Conservation (phyloP, 306 rosid genomes). For the Cicer yamashitae region DNA sequence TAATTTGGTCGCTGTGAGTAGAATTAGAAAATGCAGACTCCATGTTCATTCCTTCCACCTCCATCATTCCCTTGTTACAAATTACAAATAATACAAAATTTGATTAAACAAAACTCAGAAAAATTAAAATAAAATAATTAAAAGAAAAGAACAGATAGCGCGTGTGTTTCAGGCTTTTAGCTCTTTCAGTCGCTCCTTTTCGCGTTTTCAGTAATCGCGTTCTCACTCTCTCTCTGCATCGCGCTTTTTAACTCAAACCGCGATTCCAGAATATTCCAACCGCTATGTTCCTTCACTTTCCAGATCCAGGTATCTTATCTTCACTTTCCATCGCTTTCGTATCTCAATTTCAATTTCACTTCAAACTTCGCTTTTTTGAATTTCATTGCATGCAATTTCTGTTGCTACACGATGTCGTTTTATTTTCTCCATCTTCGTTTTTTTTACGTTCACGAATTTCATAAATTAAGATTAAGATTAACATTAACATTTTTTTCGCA, state of each 20-base stretch:
- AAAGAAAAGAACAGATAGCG: too few relatives aligned
- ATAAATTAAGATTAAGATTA: not conserved
- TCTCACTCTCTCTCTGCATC: not conserved
- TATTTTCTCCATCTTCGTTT: not conserved
- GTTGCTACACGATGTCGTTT: conserved; percentile 3
- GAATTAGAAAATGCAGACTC: too few relatives aligned
- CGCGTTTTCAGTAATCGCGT: conserved; percentile 4
- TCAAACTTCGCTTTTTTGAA: not conserved
- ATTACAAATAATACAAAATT: too few relatives aligned
- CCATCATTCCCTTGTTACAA: too few relatives aligned
- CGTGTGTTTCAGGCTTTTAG: not conserved
- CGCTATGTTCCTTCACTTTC: conserved; percentile 36
- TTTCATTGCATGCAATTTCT: not conserved
- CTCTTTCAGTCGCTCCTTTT: conserved; percentile 23
- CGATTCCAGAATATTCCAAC: conserved; percentile 49
- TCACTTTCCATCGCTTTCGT: not conserved
- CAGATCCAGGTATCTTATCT: conserved; percentile 36
- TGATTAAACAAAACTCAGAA: too few relatives aligned
- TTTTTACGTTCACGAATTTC: not conserved
- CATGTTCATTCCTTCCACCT: too few relatives aligned
- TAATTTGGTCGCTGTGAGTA: too few relatives aligned
- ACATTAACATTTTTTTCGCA: not conserved
- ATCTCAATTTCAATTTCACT: not conserved
- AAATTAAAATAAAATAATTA: too few relatives aligned
- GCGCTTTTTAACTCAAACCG: not conserved